Evolutionary conservation across 352 stramenopile species (phyloP), one percentile per base, ranked within the genome.

Genomic region (Hyaloperonospora arabidopsidis): DNA sequence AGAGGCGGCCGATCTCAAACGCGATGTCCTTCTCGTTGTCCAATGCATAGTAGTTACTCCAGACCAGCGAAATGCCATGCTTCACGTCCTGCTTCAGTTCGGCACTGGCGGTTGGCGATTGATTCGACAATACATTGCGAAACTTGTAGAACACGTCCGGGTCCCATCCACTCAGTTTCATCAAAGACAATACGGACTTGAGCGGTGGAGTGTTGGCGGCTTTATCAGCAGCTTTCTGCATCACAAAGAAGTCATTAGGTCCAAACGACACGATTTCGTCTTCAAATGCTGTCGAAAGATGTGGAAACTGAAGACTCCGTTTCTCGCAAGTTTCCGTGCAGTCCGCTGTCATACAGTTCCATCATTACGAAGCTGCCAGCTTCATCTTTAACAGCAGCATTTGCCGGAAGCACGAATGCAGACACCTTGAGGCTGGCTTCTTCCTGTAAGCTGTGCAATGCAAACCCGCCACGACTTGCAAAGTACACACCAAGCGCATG

Each of bases 131-230:
- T 28, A 88, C 76, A 52, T 97, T 84, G 18, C 90, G 79, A 57
- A 97, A 97, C 60, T 97, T 97, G 65, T 96, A 97, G 63, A 98
- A 97, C 28, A 97, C 84, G 58, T 98, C 93, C 11, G 91, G 84
- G 61, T 98, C 93, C 83, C 87, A 97, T 29, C 91, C 76, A 41
- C 82, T 86, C 14, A 97, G 76, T 59, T 97, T 97, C 41, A 98
- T 70, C 22, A 98, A 65, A 28, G 89, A 79, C 13, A 97, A 62
- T 18, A 96, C 84, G 7, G 74, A 78, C 61, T 95, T 95, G 0
- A 97, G 61, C 12, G 84, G 88, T 17, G 85, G 87, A 12, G 71
- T 54, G 49, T 86, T 81, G 5, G 69, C 64, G 54, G 96, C 86
- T 59, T 97, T 86, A 52, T 93, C 89, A 2, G 86, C 68, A 4